These are phyloP conservation scores for Auricularia sp. DNA, from an alignment of 768 basidiomycete genomes.

Conservation along the genomic window DNA sequence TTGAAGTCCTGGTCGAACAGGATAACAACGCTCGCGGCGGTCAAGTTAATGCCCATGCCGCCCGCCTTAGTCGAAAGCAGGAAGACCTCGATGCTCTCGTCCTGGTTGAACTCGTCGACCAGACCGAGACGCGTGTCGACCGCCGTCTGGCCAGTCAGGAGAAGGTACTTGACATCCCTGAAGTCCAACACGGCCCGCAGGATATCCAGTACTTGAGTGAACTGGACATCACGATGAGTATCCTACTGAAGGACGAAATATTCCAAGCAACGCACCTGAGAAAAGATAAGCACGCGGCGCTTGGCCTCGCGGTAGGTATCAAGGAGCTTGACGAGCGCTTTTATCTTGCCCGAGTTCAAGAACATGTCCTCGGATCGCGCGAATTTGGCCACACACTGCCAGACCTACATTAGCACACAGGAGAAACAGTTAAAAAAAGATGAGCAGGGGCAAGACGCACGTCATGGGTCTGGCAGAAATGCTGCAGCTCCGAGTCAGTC, in stretches of 20 bases:
- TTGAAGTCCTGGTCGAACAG: conserved; percentile 99
- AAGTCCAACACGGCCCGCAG: conserved; percentile 72
- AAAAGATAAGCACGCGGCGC: conserved; percentile 86
- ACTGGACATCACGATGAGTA: conserved; percentile 34
- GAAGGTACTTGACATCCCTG: conserved; percentile 58
- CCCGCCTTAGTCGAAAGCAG: conserved; percentile 88
- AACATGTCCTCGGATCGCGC: conserved; percentile 66
- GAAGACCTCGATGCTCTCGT: conserved; percentile 79
- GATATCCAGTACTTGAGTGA: conserved; percentile 93
- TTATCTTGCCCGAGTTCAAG: conserved; percentile 81
- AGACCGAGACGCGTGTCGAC: conserved; percentile 88
- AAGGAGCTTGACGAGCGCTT: conserved; percentile 60
- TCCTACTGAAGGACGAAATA: too few relatives aligned
- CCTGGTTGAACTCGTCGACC: conserved; percentile 92
- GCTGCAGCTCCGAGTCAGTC: conserved; percentile 93
- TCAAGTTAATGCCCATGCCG: conserved; percentile 94
- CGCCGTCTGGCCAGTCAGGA: conserved; percentile 86
- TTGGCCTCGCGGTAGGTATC: conserved; percentile 52
- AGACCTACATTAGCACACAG: too few relatives aligned
- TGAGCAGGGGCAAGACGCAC: conserved; percentile 30
- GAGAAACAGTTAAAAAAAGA: neutral
- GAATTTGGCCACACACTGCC: conserved; percentile 39
- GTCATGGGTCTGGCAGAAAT: conserved; percentile 79
- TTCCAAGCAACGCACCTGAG: conserved; percentile 16
- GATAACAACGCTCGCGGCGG: conserved; percentile 90